phyloP scores from a whole-genome alignment of 805 yeast genomes.

The Candida ortonii region DNA sequence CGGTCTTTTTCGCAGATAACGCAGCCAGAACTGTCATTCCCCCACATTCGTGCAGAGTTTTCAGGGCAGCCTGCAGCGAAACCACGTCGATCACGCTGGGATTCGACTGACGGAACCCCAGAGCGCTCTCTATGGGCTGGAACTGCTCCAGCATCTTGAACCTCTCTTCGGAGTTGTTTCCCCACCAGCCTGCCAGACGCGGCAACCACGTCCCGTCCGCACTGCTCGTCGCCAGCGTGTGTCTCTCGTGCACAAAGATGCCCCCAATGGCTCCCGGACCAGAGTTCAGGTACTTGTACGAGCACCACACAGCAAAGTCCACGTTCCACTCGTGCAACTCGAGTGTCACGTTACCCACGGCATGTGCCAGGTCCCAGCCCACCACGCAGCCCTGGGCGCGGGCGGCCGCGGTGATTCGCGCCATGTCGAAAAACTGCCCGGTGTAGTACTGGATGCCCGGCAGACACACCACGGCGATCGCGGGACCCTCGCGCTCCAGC shows the following conservation, averaged over 20 bases:
- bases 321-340: constrained; percentile 82
- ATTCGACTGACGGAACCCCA: constrained; percentile 86
- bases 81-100: constrained; percentile 87
- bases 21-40: constrained; percentile 58
- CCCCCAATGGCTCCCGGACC: constrained; percentile 97
- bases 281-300: constrained; percentile 84
- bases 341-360: constrained; percentile 81
- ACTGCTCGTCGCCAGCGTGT: constrained; percentile 17
- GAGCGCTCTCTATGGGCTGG: constrained; percentile 80
- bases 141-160: constrained; percentile 78
- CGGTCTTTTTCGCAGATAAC: constrained; percentile 58
- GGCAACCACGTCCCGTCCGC: too few species aligned
- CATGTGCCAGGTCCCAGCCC: constrained; percentile 97
- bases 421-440: constrained; percentile 82
- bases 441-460: constrained; percentile 92
- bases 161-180: constrained; percentile 66
- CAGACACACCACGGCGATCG: constrained; percentile 70
- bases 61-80: constrained; percentile 63
- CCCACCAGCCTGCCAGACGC: constrained; percentile 97
- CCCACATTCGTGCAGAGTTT: constrained; percentile 56
- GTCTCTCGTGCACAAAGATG: constrained; percentile 64
- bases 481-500: constrained; percentile 55
- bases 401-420: constrained; percentile 62
- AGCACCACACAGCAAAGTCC: constrained; percentile 94
- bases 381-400: constrained; percentile 53